Base-by-base conservation (phyloP, 495 filamentous ascomycete genomes). In the Xylaria sp. region DNA sequence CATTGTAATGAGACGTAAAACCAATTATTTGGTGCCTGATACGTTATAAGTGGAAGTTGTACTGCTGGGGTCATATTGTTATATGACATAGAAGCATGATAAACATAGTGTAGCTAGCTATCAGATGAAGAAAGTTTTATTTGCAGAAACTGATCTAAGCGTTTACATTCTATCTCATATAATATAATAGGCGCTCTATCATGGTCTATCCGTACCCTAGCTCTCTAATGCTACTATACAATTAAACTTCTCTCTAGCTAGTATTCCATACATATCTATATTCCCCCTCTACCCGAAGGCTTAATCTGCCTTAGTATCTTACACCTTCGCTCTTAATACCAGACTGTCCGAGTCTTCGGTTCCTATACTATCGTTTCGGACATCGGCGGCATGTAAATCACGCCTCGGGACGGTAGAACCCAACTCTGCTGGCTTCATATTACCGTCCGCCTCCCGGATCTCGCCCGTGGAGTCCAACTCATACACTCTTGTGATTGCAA, bases 341-440 rank as follows among this genome's bases (percentile, higher is more conserved):
- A 15, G 12, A 8, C 26, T 55, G 14, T 8, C 24, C 52, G 24
- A 55, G 26, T 31, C 14, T 0, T 59, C 31, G 7, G 17, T n/a
- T 0, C 17, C 8, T 5, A 35, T 5, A 21, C 31, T 37, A 37
- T 24, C 37, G 7, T 2, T 0, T 24, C 7, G 35, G 3, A 21
- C 19, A 37, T 21, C 19, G 11, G 57, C 17, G 2, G 33, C 31
- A n/a, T 19, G 33, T 2, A 4, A 37, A 2, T 4, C 31, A 59
- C 17, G 14, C 17, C 19, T 14, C 3, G 0, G 17, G 12, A 43
- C 5, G 37, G 5, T 17, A 65, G 43, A 35, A 37, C 44, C 62
- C 19, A 65, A n/a, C 31, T 65, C 62, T 12, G 19, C 62, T 31
- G 62, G 62, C 11, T 65, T 37, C 62, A 50, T 50, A 17, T 5